Conservation (phyloP, 176 grass and related monocot species). For the Themeda triandra region DNA sequence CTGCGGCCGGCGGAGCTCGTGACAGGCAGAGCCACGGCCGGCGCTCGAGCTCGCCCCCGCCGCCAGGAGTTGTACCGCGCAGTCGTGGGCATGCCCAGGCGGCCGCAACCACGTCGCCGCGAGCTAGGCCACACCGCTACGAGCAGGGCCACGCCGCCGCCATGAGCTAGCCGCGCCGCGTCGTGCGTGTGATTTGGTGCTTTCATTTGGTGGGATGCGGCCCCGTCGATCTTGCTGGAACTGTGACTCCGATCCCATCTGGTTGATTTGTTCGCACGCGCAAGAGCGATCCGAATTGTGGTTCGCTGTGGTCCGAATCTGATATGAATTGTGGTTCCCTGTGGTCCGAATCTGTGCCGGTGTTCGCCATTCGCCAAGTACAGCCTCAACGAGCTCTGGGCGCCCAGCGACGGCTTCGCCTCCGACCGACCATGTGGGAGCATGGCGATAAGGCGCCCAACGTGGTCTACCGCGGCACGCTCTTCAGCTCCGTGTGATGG, state of each 20-base stretch:
- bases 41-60: no score
- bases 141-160: no score
- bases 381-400: conserved; percentile 67
- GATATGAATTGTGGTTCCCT: background rate
- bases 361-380: conserved; percentile 72
- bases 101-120: no score
- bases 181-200: background rate
- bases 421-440: conserved; percentile 79
- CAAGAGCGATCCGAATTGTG: conserved; percentile 3
- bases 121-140: no score
- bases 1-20: no score
- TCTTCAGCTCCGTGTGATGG: no score
- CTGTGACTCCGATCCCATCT: conserved; percentile 28
- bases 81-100: no score
- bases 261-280: background rate
- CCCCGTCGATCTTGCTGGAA: conserved; percentile 25
- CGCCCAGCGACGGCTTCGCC: conserved; percentile 74
- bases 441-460: no score
- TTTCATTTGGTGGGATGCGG: background rate
- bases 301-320: background rate
- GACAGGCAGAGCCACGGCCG: no score
- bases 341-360: conserved; percentile 17
- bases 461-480: no score
- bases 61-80: no score
- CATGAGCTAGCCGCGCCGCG: no score